Conservation (phyloP, 2,329 filamentous ascomycete genomes). For the Aphanoascus verrucosus region DNA sequence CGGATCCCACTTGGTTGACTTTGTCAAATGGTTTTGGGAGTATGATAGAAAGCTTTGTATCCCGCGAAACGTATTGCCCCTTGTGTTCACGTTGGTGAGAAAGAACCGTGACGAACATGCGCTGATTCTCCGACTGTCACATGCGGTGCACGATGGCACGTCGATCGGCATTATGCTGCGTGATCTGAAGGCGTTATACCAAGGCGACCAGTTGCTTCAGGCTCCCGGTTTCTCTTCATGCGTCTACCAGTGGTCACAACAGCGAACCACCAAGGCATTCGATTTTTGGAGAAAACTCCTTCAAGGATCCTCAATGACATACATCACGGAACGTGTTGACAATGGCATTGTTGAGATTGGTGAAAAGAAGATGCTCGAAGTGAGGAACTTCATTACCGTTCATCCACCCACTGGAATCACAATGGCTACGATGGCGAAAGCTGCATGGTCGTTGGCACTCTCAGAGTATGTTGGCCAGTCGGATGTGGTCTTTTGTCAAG, state of each 20-base stretch:
- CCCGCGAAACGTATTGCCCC: background rate
- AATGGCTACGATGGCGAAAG: conserved; percentile 47
- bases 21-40: background rate
- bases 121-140: conserved; percentile 48
- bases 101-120: conserved; percentile 25
- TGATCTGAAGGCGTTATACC: conserved; percentile 43
- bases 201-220: conserved; percentile 17
- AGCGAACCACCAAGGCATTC: conserved; percentile 25
- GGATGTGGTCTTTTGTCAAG: conserved; percentile 51
- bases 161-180: conserved; percentile 46
- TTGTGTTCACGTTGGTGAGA: background rate
- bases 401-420: conserved; percentile 40
- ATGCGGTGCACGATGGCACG: conserved; percentile 54
- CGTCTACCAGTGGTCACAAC: background rate
- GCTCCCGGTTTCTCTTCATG: conserved; percentile 25
- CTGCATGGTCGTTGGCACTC: conserved; percentile 49
- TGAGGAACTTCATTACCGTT: background rate
- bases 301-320: conserved; percentile 37
- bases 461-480: conserved; percentile 36
- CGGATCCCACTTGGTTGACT: background rate
- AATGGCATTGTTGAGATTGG: background rate
- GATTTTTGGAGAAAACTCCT: conserved; percentile 49
- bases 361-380: background rate
- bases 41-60: background rate
- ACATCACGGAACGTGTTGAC: conserved; percentile 8